Base-by-base conservation (phyloP, 2,329 filamentous ascomycete genomes). In the Chaetomiaceae sp. region DNA sequence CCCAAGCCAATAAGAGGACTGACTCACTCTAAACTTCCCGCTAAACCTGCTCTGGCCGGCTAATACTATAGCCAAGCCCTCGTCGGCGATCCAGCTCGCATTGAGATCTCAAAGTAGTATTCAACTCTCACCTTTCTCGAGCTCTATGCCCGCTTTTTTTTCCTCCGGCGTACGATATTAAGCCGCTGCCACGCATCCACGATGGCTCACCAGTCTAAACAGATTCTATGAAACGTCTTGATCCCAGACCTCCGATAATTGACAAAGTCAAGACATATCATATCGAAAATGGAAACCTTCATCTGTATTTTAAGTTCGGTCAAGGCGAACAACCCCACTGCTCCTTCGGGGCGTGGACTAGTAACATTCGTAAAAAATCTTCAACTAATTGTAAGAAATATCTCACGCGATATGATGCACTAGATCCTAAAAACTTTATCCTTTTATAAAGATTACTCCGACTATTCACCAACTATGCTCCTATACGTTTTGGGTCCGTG, bases 391-490 rank as follows among this genome's bases (percentile, higher is more conserved):
- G 48, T 32, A 44, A 32, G 30, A 18, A 30, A 38, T 51, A 51
- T 37, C 48, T 40, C 25, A 40, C 44, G n/a, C 29, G 18, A 2
- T 51, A 51, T 16, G 30, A 36, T 14, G 20, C 49, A 23, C 16
- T 42, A 7, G 11, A 25, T 11, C 41, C 33, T 18, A 11, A 52
- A 10, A 42, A 46, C 2, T 23, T 52, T 18, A 46, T 52, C 25
- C 23, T 52, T 10, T 52, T 3, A 16, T 41, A n/a, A 52, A 40
- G 10, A 46, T 52, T 36, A 41, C 41, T 20, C 49, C 49, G n/a
- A 46, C 32, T 8, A 36, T 52, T 21, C 34, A 20, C 33, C 41
- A 36, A 33, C 41, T 16, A 25, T 18, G 25, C 33, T 29, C 42
- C 13, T 1, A 18, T 5, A 40, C 2, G 27, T n/a, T 7, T 6